Conservation (phyloP, 768 basidiomycete species). For the Aureoboletus auriporus region DNA sequence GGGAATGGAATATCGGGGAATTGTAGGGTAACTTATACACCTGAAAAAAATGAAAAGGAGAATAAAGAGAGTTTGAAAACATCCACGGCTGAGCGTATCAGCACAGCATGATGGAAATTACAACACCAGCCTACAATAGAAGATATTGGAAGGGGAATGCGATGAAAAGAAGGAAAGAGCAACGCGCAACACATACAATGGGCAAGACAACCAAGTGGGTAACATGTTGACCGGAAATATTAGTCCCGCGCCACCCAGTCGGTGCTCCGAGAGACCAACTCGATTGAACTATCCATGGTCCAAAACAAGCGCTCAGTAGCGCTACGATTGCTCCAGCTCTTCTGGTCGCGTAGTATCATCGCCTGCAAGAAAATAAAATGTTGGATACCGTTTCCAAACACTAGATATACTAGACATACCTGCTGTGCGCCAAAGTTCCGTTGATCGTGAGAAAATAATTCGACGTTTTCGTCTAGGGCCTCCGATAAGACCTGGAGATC, state of each 20-base stretch:
- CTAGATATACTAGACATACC: slow-evolving; percentile 40
- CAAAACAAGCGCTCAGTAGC: slow-evolving; percentile 91
- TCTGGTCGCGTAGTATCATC: slow-evolving; percentile 94
- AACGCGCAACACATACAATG: slow-evolving; percentile 7
- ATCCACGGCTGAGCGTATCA: slow-evolving; percentile 1
- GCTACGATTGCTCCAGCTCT: slow-evolving; percentile 90
- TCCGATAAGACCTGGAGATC: slow-evolving; percentile 86
- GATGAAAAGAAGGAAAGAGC: slow-evolving; percentile 6
- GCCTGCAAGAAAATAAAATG: slow-evolving; percentile 48
- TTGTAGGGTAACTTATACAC: slow-evolving; percentile 17
- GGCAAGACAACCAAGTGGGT: slow-evolving; percentile 4
- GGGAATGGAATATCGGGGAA: slow-evolving; percentile 11
- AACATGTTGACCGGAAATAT: slow-evolving; percentile 9
- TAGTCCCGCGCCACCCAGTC: slow-evolving; percentile 83
- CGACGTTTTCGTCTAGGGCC: slow-evolving; percentile 87
- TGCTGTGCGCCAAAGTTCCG: slow-evolving; percentile 97
- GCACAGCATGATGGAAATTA: slow-evolving; percentile 10
- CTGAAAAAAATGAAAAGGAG: slow-evolving; percentile 4
- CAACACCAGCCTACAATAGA: slow-evolving; percentile 19
- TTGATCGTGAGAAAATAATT: slow-evolving; percentile 89
- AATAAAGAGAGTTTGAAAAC: slow-evolving; percentile 11
- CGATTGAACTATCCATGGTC: slow-evolving; percentile 87
- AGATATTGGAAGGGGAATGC: slow-evolving; percentile 1
- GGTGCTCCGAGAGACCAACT: slow-evolving; percentile 77
- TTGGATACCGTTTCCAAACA: neutral